These are phyloP conservation scores for Rhodotorula graminis DNA, from an alignment of 768 basidiomycete genomes.

Conservation along the genomic window DNA sequence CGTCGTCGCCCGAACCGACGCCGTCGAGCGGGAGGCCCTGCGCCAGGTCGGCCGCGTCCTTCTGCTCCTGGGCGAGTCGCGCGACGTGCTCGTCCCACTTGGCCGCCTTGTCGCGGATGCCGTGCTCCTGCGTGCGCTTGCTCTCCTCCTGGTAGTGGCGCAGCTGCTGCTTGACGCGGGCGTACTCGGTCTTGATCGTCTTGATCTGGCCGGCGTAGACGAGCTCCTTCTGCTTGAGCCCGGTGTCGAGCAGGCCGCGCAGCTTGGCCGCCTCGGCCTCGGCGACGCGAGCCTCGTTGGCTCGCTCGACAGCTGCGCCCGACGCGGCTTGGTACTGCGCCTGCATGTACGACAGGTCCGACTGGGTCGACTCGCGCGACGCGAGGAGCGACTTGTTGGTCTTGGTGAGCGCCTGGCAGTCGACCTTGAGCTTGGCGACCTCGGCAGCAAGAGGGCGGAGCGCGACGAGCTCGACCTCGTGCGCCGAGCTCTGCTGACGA, in stretches of 20 bases:
- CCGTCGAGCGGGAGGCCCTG: slow-evolving; percentile 4
- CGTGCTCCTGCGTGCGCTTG: background rate
- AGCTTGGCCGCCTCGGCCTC: slow-evolving; percentile 28
- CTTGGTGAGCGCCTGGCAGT: slow-evolving; percentile 12
- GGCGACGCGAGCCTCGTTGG: slow-evolving; percentile 28
- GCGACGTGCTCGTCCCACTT: slow-evolving; percentile 36
- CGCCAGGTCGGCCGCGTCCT: background rate
- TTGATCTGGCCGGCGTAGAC: slow-evolving; percentile 12
- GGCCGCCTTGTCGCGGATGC: slow-evolving; percentile 25
- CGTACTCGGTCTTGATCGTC: slow-evolving; percentile 1
- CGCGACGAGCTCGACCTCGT: slow-evolving; percentile 8
- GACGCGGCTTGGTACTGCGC: slow-evolving; percentile 36
- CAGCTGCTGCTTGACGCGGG: slow-evolving; percentile 7
- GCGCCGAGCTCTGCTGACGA: background rate
- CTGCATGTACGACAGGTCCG: slow-evolving; percentile 36
- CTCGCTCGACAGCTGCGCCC: slow-evolving; percentile 30
- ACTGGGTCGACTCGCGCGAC: slow-evolving; percentile 30
- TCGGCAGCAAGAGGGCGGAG: slow-evolving; percentile 21
- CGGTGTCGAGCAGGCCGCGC: slow-evolving; percentile 15
- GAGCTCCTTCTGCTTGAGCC: slow-evolving; percentile 28
- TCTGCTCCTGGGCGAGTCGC: background rate
- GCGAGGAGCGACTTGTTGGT: slow-evolving; percentile 20
- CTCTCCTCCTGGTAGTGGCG: slow-evolving; percentile 1
- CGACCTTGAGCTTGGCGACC: slow-evolving; percentile 10
- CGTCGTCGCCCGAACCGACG: slow-evolving; percentile 17